Conservation (phyloP, 2,329 filamentous ascomycete genomes). For the Neonectria hederae region DNA sequence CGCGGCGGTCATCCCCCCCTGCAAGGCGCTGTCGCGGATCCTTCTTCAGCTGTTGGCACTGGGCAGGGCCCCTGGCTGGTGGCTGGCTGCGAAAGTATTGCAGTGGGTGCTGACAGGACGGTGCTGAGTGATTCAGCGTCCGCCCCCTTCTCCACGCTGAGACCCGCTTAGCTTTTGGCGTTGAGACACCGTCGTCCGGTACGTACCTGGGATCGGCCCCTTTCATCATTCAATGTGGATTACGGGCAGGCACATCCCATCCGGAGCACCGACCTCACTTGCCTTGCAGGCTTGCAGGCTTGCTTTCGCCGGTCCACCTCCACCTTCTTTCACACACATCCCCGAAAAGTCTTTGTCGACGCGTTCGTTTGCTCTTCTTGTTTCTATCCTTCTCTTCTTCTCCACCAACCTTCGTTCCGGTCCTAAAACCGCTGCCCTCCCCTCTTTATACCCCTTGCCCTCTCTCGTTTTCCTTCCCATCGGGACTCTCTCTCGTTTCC, state of each 20-base stretch:
- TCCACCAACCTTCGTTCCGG: conserved; percentile 39
- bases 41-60: conserved; percentile 35
- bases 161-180: conserved; percentile 30
- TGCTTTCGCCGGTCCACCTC: conserved; percentile 18
- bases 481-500: conserved; percentile 34
- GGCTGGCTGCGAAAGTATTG: conserved; percentile 3
- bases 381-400: conserved; percentile 29
- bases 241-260: not conserved
- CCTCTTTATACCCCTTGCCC: conserved; percentile 18
- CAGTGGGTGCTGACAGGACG: conserved; percentile 9
- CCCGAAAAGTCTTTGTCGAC: conserved; percentile 37
- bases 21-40: conserved; percentile 38
- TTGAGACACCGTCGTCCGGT: conserved; percentile 10
- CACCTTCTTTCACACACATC: conserved; percentile 31
- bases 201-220: conserved; percentile 16
- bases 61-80: conserved; percentile 21
- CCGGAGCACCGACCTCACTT: conserved; percentile 15
- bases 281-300: not conserved
- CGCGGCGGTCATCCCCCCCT: conserved; percentile 8
- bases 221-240: conserved; percentile 2
- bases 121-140: conserved; percentile 30
- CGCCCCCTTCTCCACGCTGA: conserved; percentile 33
- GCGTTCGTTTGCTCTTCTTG: conserved; percentile 26
- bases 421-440: conserved; percentile 40
- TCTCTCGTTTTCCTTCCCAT: conserved; percentile 28